Evolutionary conservation across 2,329 filamentous ascomycete species (phyloP), one percentile per base, ranked within the genome.

Genomic region (Microsporum canis): DNA sequence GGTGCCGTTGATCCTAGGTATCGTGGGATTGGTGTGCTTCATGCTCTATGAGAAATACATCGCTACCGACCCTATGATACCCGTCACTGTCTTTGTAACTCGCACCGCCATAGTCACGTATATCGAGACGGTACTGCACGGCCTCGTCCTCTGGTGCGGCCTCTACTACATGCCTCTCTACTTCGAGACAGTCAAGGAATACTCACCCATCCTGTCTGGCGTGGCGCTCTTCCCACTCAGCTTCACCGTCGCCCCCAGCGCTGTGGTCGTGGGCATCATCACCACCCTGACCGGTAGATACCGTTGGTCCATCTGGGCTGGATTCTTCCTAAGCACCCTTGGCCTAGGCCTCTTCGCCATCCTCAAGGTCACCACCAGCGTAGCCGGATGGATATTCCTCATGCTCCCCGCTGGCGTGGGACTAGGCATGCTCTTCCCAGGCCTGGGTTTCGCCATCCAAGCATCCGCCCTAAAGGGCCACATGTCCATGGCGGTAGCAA

Each of bases 371-470:
- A 58, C 79, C 7, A 85, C 83, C 1, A 76, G 76, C 1, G 77
- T 82, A 1, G 72, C 75, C 0, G 72, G 73, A 23, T 86, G 84
- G 80, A 74, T 88, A 60, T 82, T 85, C 67, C 73, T 88, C 51
- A 84, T 82, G 66, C 68, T 87, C 4, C 66, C 84, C 17, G 73
- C 82, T 10, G 85, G 84, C 0, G 59, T 86, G 3, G 85, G 85
- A 12, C 79, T 82, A 2, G 87, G 86, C 1, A 78, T 87, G 60
- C 74, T 88, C 4, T 86, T 87, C 71, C 82, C 86, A 0, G 76
- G 80, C n/a, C 82, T 87, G 73, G 78, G 77, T 0, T 80, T 87
- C 38, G 80, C 82, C 1, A 80, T 88, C 29, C 86, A 89, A 71
- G 85, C 85, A 5, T 77, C 83, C 0, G 78, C 81, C 1, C 75